Percentiles rank a stretch among this genome's conserved stretches.
Conservation (phyloP, 2,329 filamentous ascomycete genomes). For the Harringtonia lauricola region DNA sequence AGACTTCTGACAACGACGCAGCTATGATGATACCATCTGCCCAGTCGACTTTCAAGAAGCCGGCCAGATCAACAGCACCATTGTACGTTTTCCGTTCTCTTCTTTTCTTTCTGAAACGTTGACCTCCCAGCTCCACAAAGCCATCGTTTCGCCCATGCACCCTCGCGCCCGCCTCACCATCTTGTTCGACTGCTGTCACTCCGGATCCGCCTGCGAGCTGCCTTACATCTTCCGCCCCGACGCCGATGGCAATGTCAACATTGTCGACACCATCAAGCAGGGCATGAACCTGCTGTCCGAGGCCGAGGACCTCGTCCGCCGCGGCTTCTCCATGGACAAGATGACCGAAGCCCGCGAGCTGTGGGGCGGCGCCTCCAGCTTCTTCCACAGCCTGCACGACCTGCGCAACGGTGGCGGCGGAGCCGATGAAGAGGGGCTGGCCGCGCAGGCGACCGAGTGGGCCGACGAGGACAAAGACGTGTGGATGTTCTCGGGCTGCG, state of each 20-base stretch:
- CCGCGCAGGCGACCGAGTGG: constrained; percentile 29
- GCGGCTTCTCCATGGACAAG: constrained; percentile 33
- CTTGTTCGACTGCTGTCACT: constrained; percentile 52
- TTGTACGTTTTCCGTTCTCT: constrained; percentile 15
- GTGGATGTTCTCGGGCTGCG: constrained; percentile 29
- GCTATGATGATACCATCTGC: constrained; percentile 39
- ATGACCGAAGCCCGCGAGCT: constrained; percentile 38
- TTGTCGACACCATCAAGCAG: constrained; percentile 42
- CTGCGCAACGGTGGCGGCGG: constrained; percentile 22
- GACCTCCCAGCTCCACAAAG: constrained; percentile 29
- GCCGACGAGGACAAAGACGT: constrained; percentile 26
- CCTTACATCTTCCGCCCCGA: constrained; percentile 47
- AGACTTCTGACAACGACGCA: constrained; percentile 2
- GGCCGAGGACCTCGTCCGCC: constrained; percentile 35
- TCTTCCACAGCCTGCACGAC: constrained; percentile 40
- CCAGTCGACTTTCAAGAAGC: constrained; percentile 38
- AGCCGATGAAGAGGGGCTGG: constrained; percentile 29
- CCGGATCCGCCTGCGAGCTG: constrained; percentile 45
- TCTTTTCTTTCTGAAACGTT: not conserved
- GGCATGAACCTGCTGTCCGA: constrained; percentile 38
- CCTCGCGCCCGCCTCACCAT: constrained; percentile 40
- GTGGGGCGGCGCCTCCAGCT: constrained; percentile 39
- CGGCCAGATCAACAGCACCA: constrained; percentile 41
- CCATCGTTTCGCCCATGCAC: constrained; percentile 38
- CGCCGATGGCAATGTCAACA: constrained; percentile 41